Evolutionary conservation across 2,329 filamentous ascomycete species (phyloP).

Genomic region (Ilyonectria mors-panacis): DNA sequence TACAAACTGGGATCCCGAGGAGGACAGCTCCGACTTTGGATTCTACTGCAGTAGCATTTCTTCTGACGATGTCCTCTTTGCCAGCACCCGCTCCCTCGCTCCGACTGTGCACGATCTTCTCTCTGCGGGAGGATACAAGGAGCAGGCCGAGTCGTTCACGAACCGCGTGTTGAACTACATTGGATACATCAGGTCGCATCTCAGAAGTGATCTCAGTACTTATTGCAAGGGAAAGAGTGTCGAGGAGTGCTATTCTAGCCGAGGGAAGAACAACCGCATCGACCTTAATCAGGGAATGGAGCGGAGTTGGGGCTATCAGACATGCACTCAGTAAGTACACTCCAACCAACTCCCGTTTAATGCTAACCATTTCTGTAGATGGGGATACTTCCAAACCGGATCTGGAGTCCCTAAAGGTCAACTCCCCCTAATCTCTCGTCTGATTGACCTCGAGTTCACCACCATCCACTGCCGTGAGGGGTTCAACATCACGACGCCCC

Average conservation of each 20-base stretch:
- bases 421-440: constrained; percentile 80
- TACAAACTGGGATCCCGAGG: constrained; percentile 68
- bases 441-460: constrained; percentile 74
- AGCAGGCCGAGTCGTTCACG: constrained; percentile 55
- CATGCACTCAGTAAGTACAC: constrained; percentile 65
- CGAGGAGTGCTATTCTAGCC: constrained; percentile 51
- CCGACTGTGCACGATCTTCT: constrained; percentile 58
- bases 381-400: constrained; percentile 85
- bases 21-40: constrained; percentile 59
- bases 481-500: constrained; percentile 77
- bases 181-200: constrained; percentile 56
- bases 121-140: constrained; percentile 57
- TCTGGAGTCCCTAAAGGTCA: constrained; percentile 75
- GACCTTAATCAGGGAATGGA: constrained; percentile 38
- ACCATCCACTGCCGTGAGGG: constrained; percentile 74
- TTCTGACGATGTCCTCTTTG: constrained; percentile 58
- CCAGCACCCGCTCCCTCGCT: constrained; percentile 55
- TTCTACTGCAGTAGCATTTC: constrained; percentile 65
- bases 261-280: constrained; percentile 38
- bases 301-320: constrained; percentile 68
- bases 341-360: background rate
- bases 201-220: constrained; percentile 48
- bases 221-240: constrained; percentile 46
- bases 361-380: constrained; percentile 61
- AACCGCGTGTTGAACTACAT: constrained; percentile 67